Evolutionary conservation across 176 grass and related monocot genomes (phyloP).

Genomic region (Bromus sterilis): DNA sequence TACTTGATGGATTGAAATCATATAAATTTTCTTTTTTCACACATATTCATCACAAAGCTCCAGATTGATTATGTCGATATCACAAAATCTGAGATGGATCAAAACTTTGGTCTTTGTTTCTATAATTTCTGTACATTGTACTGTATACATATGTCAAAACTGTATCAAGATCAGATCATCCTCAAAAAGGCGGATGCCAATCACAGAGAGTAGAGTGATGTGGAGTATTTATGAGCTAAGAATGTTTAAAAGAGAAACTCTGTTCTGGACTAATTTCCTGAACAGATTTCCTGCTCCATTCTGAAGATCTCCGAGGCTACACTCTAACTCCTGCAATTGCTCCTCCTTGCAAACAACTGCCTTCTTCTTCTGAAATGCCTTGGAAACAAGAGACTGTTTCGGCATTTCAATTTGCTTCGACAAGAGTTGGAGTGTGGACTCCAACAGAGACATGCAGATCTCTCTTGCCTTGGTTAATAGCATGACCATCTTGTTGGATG

Average conservation of each 20-base stretch:
- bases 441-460: constrained; percentile 16
- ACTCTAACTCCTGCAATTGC: constrained; percentile 21
- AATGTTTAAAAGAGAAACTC: constrained; percentile 30
- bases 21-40: neutral
- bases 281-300: neutral
- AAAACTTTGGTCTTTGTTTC: no score
- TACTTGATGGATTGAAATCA: neutral
- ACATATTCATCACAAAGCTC: no score
- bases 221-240: constrained; percentile 1
- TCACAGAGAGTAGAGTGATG: neutral
- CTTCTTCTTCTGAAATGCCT: constrained; percentile 20
- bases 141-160: neutral
- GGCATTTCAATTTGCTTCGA: constrained; percentile 5
- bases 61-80: neutral
- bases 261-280: constrained; percentile 19
- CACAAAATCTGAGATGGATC: neutral
- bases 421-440: neutral
- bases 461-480: constrained; percentile 3
- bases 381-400: constrained; percentile 13
- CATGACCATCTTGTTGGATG: neutral
- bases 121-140: neutral
- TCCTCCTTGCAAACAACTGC: neutral
- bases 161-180: neutral
- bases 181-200: constrained; percentile 20
- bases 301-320: constrained; percentile 15